Conservation (phyloP, 805 yeast genomes). For the Starmerella bombicola region DNA sequence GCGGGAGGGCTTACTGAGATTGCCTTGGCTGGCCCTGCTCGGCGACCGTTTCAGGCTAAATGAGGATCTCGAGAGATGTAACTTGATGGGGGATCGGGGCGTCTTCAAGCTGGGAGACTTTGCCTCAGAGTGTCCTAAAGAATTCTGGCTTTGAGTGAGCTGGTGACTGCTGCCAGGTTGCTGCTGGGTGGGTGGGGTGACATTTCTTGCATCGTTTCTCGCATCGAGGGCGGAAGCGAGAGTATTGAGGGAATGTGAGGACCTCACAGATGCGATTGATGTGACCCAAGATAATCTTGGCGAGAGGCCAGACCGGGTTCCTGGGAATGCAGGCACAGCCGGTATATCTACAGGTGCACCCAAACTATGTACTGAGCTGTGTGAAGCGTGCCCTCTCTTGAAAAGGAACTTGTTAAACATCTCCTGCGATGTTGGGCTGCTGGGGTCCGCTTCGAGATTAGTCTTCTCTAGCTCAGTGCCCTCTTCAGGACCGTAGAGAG, state of each 20-base stretch:
- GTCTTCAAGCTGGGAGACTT: slow-evolving; percentile 4
- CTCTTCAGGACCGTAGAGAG: neutral
- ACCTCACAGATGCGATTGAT: slow-evolving; percentile 3
- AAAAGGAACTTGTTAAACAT: neutral
- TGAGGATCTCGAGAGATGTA: slow-evolving; percentile 13
- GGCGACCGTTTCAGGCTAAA: slow-evolving; percentile 16
- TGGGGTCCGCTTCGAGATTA: neutral
- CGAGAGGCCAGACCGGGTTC: slow-evolving; percentile 4
- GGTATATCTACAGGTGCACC: slow-evolving; percentile 5
- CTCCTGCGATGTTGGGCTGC: neutral
- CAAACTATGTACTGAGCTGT: slow-evolving; percentile 1
- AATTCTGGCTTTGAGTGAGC: neutral
- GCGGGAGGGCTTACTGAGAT: neutral
- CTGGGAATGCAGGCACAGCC: neutral
- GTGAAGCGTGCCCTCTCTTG: neutral
- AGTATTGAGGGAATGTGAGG: slow-evolving; percentile 7
- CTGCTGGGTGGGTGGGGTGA: neutral
- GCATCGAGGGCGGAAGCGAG: slow-evolving; percentile 7
- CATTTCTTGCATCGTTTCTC: neutral
- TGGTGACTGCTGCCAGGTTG: neutral
- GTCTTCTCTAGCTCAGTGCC: slow-evolving; percentile 5
- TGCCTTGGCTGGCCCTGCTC: slow-evolving; percentile 5
- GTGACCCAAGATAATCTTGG: slow-evolving; percentile 16
- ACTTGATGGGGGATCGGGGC: slow-evolving; percentile 14
- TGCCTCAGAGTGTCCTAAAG: neutral